Base-by-base conservation (phyloP, 345 rosid genomes). In the Cardamine chenopodiifolia region DNA sequence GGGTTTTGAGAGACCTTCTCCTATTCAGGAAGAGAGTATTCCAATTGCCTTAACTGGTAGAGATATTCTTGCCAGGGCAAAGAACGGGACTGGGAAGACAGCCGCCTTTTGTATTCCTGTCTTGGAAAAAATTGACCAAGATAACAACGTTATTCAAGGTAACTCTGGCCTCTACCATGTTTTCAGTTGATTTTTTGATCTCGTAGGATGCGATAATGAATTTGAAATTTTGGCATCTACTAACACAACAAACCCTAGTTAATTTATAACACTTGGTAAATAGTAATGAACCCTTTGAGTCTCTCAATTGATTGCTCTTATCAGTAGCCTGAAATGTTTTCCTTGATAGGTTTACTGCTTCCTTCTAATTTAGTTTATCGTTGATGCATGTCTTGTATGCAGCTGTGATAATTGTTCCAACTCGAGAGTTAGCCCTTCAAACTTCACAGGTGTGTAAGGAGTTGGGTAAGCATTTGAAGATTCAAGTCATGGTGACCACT, bases 21-120 rank as follows among this genome's bases (percentile, higher is more conserved):
- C 97, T n/a, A 92, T 92, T 72, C 97, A 92, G 53, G 97, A 92
- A 87, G 97, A 92, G 83, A 92, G 97, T 79, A 92, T 92, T 76
- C 97, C 97, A 22, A 90, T 92, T 82, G 97, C 97, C 53, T 86
- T 92, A 75, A 92, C 96, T 31, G 97, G 97, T 65, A 87, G 97
- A 56, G 97, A 92, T 74, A 92, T 92, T 78, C 97, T 92, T 78
- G 97, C 97, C 62, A 82, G 97, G 83, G 97, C 97, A 13, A 92
- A 92, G 80, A 92, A 92, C 76, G 97, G 97, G n/a, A 92, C 97
- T 18, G 97, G 97, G 10, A 92, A 92, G 76, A 92, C 97, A 1
- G 97, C 97, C 35, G 97, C 97, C 20, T 92, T 92, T 80, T 92
- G 97, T 81, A 70, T 92, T 77, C 97, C 97, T 48, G 97, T 92